A percentile compares a stretch with the other conserved stretches of the same genome.
Conservation (phyloP, 768 basidiomycete species). For the Mycena vitilis region DNA sequence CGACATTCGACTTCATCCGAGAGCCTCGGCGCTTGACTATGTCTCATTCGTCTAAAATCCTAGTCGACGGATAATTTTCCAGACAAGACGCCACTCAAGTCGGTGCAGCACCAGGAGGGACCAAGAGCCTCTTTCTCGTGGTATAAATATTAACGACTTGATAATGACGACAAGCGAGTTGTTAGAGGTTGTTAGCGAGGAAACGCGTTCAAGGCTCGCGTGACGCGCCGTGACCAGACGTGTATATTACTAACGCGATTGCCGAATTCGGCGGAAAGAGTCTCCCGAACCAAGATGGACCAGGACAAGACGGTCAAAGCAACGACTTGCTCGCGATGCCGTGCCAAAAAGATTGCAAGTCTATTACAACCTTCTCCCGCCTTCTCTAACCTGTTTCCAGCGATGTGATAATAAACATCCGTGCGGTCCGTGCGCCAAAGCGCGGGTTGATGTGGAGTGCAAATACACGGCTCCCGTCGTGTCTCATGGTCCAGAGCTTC, state of each 20-base stretch:
- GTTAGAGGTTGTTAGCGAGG: too few species aligned
- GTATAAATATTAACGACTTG: too few species aligned
- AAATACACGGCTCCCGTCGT: slow-evolving; percentile 17
- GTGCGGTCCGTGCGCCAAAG: slow-evolving; percentile 30
- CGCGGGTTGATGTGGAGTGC: slow-evolving; percentile 21
- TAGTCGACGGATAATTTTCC: too few species aligned
- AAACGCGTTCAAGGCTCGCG: too few species aligned
- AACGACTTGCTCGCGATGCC: slow-evolving; percentile 29
- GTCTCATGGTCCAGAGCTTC: slow-evolving; percentile 29
- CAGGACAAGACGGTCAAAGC: slow-evolving; percentile 16
- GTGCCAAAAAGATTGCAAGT: slow-evolving; percentile 33
- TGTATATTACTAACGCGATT: neutral
- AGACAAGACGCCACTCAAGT: too few species aligned
- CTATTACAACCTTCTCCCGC: neutral
- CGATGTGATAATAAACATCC: slow-evolving; percentile 27
- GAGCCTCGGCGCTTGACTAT: too few species aligned
- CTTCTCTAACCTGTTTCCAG: slow-evolving; percentile 10
- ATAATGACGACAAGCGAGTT: too few species aligned
- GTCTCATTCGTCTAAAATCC: too few species aligned
- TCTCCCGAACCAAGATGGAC: slow-evolving; percentile 14
- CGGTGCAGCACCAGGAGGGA: too few species aligned
- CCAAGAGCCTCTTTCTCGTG: too few species aligned
- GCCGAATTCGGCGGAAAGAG: too few species aligned
- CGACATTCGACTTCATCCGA: too few species aligned
- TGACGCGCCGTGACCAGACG: neutral